Evolutionary conservation across 306 rosid genomes (phyloP).

Genomic region (Rubus parviflorus): DNA sequence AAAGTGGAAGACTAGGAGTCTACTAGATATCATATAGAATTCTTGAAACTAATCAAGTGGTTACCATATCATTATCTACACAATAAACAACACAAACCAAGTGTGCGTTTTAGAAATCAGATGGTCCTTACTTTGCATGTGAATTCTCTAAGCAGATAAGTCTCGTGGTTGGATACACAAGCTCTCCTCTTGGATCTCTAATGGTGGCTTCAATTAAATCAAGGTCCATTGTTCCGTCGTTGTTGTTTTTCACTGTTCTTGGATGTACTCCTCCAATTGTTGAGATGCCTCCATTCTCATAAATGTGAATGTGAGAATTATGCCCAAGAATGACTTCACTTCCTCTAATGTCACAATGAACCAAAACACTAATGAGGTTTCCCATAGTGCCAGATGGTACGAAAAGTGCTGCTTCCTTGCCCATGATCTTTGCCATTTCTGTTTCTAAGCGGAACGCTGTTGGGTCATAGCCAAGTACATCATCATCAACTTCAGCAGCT

Average conservation of each 20-base stretch:
- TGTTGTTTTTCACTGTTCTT: slow-evolving; percentile 58
- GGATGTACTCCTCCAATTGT: slow-evolving; percentile 95
- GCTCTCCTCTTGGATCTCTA: slow-evolving; percentile 62
- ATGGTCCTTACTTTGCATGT: slow-evolving; percentile 74
- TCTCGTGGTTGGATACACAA: slow-evolving; percentile 72
- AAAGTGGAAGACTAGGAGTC: background rate
- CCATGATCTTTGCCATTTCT: slow-evolving; percentile 71
- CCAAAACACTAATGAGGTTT: slow-evolving; percentile 83
- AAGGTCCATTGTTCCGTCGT: slow-evolving; percentile 87
- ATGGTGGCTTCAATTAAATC: slow-evolving; percentile 73
- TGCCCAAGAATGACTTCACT: slow-evolving; percentile 91
- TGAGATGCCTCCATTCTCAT: slow-evolving; percentile 90
- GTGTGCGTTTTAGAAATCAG: background rate
- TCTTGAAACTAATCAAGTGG: background rate
- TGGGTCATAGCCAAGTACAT: slow-evolving; percentile 70
- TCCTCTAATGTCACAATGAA: slow-evolving; percentile 83
- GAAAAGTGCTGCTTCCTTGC: slow-evolving; percentile 87
- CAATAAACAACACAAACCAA: background rate
- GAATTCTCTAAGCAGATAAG: slow-evolving; percentile 94
- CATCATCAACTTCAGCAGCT: slow-evolving; percentile 85
- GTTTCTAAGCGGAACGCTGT: slow-evolving; percentile 64
- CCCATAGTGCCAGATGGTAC: slow-evolving; percentile 99
- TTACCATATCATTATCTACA: slow-evolving; percentile 3
- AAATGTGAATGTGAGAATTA: slow-evolving; percentile 69
- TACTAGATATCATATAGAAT: background rate